A percentile compares a stretch with the other conserved stretches of the same genome.
These are phyloP conservation scores for Neostapfia colusana DNA, from an alignment of 176 grass and related monocot species.

Conservation along the genomic window DNA sequence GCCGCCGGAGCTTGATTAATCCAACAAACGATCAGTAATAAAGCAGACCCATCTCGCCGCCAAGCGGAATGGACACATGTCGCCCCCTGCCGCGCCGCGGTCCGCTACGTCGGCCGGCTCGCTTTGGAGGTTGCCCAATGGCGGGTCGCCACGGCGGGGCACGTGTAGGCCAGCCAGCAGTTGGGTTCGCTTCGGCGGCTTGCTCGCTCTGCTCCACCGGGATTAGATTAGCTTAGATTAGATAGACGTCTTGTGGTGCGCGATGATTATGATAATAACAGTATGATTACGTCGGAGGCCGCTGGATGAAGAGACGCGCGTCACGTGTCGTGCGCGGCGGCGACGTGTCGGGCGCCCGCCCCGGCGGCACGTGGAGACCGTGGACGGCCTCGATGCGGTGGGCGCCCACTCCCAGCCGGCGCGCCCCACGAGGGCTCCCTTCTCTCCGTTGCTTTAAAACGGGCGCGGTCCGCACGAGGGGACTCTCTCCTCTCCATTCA, in stretches of 20 bases:
- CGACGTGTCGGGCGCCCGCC: constrained; percentile 4
- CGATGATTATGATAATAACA: background rate
- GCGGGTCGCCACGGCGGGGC: background rate
- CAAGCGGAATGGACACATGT: background rate
- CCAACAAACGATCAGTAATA: background rate
- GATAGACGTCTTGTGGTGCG: background rate
- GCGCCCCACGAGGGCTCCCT: background rate
- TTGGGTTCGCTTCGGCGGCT: background rate
- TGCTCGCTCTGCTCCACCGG: background rate
- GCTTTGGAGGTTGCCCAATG: background rate
- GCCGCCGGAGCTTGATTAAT: background rate
- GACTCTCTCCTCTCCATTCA: background rate
- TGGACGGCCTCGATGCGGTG: constrained; percentile 41
- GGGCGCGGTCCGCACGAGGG: background rate
- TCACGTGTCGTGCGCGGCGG: constrained; percentile 27
- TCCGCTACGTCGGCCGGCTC: background rate
- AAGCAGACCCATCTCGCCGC: background rate
- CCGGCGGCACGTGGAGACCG: background rate
- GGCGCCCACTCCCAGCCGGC: constrained; percentile 15
- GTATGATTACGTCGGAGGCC: too few relatives aligned
- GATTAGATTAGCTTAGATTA: background rate
- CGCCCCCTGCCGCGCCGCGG: background rate
- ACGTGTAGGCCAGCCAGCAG: background rate
- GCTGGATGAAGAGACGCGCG: background rate
- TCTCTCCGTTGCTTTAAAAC: constrained; percentile 2